Base-by-base conservation (phyloP, 352 stramenopile genomes). In the Pseudoperonospora humuli region DNA sequence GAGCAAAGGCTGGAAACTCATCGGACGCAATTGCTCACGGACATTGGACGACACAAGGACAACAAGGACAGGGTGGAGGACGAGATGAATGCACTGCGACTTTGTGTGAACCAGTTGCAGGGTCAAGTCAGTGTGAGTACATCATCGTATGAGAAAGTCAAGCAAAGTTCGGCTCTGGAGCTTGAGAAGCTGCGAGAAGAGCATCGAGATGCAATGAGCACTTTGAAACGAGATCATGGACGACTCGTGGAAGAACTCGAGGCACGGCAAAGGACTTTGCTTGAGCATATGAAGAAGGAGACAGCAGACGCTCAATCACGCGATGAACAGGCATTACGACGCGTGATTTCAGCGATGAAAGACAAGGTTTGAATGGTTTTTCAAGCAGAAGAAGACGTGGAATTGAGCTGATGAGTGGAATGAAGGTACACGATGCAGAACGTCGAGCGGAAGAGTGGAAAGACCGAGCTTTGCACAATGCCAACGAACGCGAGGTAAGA, bases 281-380 rank as follows among this genome's bases (percentile, higher is more conserved):
- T 82, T 4, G 63, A 75, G 23, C 72, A 51, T 21, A 33, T 84
- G 21, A 56, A 83, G 36, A 71, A 70, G 33, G 55, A 83, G 40
- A 75, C 64, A 3, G 35, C 18, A 5, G 57, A 71, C 0, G 15
- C 64, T 6, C 50, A 64, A 33, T 35, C 19, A 3, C 32, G 51
- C 19, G 49, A 35, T 18, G 49, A 64, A 7, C 35, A 54, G 28
- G 49, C 60, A 10, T 57, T 51, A n/a, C 59, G 57, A 7, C 50
- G 64, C 6, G 46, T 48, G 5, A 35, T 68, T 8, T 15, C 54
- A 5, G 60, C 52, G 9, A 52, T 69, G 40, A 53, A 75, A 46
- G 39, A 60, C 25, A 58, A 47, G 47, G 67, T n/a, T 73, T 43
- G 9, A 45, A 29, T 38, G 13, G 13, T 5, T 18, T 1, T 40